Conservation (phyloP, 352 stramenopile genomes). For the Pythium biforme region DNA sequence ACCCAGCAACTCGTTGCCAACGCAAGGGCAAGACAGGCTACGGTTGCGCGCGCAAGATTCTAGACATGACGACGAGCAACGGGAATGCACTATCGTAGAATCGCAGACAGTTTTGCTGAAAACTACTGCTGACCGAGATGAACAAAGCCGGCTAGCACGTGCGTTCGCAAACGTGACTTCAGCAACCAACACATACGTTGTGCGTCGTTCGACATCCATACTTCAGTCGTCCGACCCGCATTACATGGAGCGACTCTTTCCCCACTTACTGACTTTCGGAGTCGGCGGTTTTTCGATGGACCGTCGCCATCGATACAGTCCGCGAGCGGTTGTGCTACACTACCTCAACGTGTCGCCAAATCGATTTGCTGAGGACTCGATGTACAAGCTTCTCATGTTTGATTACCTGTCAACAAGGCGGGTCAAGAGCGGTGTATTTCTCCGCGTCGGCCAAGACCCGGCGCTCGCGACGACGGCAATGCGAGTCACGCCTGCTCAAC, state of each 20-base stretch:
- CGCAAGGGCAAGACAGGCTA: not conserved
- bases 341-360: slow-evolving; percentile 30
- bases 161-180: slow-evolving; percentile 6
- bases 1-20: not conserved
- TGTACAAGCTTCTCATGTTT: slow-evolving; percentile 4
- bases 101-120: slow-evolving; percentile 27
- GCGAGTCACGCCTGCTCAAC: slow-evolving; percentile 17
- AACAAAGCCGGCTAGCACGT: slow-evolving; percentile 10
- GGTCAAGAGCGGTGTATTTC: slow-evolving; percentile 25
- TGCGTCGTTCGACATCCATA: slow-evolving; percentile 1
- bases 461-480: slow-evolving; percentile 9
- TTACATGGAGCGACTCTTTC: slow-evolving; percentile 25
- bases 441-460: slow-evolving; percentile 21
- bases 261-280: slow-evolving; percentile 24
- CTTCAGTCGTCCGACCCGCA: slow-evolving; percentile 12
- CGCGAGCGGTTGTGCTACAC: slow-evolving; percentile 23
- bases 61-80: not conserved
- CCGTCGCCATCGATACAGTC: slow-evolving; percentile 16
- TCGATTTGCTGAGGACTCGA: slow-evolving; percentile 22
- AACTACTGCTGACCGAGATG: not conserved
- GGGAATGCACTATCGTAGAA: slow-evolving; percentile 10
- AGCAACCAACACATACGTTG: not conserved
- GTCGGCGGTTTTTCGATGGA: slow-evolving; percentile 16
- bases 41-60: not conserved
- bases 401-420: slow-evolving; percentile 13